A percentile compares a stretch with the other conserved stretches of the same genome.
phyloP scores from a whole-genome alignment of 441 rosid species.

The Gossypium davidsonii region DNA sequence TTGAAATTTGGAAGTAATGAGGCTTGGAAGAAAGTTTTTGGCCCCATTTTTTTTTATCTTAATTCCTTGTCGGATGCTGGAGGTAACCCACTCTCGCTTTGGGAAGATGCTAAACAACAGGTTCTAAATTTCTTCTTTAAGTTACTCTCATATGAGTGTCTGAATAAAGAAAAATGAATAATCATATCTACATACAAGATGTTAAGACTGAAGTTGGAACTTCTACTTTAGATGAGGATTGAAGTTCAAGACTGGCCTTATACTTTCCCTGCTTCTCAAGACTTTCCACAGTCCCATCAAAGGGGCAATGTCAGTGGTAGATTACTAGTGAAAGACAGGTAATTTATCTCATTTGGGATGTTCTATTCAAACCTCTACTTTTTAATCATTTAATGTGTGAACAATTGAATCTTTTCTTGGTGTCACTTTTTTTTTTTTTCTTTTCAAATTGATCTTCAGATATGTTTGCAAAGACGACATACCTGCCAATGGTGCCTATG shows the following conservation, averaged over 20 bases:
- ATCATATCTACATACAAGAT: too few species aligned
- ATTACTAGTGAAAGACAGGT: conserved; percentile 43
- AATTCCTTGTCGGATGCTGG: conserved; percentile 36
- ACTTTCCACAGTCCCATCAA: conserved; percentile 35
- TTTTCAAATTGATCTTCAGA: conserved; percentile 23
- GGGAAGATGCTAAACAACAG: conserved; percentile 65
- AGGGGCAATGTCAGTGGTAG: conserved; percentile 46
- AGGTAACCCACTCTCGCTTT: conserved; percentile 45
- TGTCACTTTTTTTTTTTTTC: neutral
- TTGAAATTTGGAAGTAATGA: conserved; percentile 37
- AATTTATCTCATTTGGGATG: neutral
- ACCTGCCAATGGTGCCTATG: conserved; percentile 43
- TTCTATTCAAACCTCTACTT: neutral
- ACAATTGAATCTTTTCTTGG: neutral
- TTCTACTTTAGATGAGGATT: conserved; percentile 28
- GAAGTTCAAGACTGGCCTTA: conserved; percentile 68
- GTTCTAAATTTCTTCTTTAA: conserved; percentile 20
- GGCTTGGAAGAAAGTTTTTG: conserved; percentile 68
- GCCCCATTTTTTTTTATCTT: conserved; percentile 52
- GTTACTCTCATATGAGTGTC: neutral
- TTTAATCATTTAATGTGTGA: neutral
- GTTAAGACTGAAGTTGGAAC: neutral
- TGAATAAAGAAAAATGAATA: neutral
- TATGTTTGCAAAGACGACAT: conserved; percentile 28
- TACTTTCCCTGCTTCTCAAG: conserved; percentile 51